A percentile compares a stretch with the other conserved stretches of the same genome.
These are phyloP conservation scores for Zygotorulaspora sp. DNA, from an alignment of 805 yeast species.

Conservation along the genomic window DNA sequence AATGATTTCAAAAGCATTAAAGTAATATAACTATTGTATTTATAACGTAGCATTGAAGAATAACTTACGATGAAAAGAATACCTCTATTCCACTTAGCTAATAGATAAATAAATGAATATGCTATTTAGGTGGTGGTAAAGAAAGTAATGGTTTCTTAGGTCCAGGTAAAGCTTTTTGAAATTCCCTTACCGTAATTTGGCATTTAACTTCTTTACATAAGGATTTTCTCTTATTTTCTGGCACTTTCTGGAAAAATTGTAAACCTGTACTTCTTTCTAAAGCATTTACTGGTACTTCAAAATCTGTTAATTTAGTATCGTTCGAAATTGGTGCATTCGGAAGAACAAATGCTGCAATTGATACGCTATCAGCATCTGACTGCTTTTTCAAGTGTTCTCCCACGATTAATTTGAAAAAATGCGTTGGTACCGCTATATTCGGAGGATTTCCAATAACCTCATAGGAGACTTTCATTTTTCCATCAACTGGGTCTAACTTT, in stretches of 20 bases:
- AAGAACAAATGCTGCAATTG: conserved; percentile 89
- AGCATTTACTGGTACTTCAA: conserved; percentile 87
- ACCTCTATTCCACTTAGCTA: too few species aligned
- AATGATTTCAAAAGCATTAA: conserved; percentile 11
- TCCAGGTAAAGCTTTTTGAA: conserved; percentile 35
- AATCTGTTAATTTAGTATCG: conserved; percentile 60
- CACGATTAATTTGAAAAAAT: conserved; percentile 84
- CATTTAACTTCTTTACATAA: conserved; percentile 81
- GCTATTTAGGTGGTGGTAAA: conserved; percentile 25
- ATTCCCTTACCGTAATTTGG: conserved; percentile 57
- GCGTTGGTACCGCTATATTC: conserved; percentile 94
- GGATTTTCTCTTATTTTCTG: conserved; percentile 50
- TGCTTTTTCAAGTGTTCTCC: conserved; percentile 58
- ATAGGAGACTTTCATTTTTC: conserved; percentile 77
- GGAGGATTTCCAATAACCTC: conserved; percentile 98
- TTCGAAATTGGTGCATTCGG: conserved; percentile 84
- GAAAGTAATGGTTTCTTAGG: conserved; percentile 11
- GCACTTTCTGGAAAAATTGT: conserved; percentile 68
- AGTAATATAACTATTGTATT: too few species aligned
- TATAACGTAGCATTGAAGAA: too few species aligned
- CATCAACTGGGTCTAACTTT: conserved; percentile 62
- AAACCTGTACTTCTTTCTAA: conserved; percentile 84
- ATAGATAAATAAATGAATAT: too few species aligned
- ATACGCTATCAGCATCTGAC: conserved; percentile 38
- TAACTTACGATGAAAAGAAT: too few species aligned